Percentiles rank a stretch among this genome's conserved stretches.
Conservation (phyloP, 2,329 filamentous ascomycete species). For the Botryosphaeria dothidea region DNA sequence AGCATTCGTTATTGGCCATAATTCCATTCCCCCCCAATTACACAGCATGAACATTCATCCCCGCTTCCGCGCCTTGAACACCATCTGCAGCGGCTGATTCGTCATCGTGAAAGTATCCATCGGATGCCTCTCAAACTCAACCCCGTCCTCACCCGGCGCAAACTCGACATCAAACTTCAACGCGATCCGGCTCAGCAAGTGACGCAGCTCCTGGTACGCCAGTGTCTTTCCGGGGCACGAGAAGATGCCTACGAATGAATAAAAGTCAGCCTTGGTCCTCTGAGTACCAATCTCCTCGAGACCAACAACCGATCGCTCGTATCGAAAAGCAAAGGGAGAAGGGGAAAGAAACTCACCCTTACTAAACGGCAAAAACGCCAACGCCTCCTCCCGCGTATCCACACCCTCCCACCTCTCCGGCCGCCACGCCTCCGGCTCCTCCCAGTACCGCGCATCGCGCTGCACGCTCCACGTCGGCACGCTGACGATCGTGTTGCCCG, state of each 20-base stretch:
- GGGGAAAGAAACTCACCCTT: neutral
- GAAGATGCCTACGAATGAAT: conserved; percentile 19
- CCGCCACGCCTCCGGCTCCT: neutral
- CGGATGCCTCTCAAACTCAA: conserved; percentile 21
- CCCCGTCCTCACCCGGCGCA: conserved; percentile 27
- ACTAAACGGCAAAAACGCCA: conserved; percentile 16
- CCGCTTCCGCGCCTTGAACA: conserved; percentile 23
- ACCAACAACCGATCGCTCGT: too few species aligned
- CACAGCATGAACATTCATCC: neutral
- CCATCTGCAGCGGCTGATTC: conserved; percentile 31
- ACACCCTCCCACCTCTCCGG: conserved; percentile 16
- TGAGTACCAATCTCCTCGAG: too few species aligned
- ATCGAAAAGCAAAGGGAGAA: too few species aligned
- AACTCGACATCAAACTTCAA: conserved; percentile 27
- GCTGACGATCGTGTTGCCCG: conserved; percentile 30
- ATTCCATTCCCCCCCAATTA: too few species aligned
- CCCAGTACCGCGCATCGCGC: conserved; percentile 9
- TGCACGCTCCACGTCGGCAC: conserved; percentile 25
- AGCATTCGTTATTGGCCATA: too few species aligned
- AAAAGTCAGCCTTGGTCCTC: neutral
- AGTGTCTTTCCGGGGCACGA: conserved; percentile 27
- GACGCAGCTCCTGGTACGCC: conserved; percentile 25
- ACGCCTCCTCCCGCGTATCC: neutral
- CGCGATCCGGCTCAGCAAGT: conserved; percentile 23
- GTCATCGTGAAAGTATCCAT: conserved; percentile 23